Evolutionary conservation across 257 asterid genomes (phyloP), one percentile per base, ranked within the genome.

Genomic region (Capsicum chinense): DNA sequence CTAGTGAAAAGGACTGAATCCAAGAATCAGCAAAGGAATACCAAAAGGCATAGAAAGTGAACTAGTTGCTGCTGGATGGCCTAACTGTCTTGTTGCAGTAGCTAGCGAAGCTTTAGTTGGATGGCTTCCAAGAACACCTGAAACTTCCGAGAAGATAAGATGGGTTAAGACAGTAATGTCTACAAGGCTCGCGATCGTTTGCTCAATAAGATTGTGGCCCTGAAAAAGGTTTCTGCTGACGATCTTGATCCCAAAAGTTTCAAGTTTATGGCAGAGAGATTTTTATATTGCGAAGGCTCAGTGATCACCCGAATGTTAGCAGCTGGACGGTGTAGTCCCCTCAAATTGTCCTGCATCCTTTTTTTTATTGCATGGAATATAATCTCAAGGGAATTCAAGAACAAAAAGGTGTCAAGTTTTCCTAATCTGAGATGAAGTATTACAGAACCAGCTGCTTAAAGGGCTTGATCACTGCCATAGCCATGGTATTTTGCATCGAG

Each of bases 361-460:
- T 66, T 66, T 66, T 66, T 66, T 10, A 66, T 33, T 35, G 48
- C 73, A 66, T 66, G 73, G 73, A 66, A 3, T 66, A 35, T 66
- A 48, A 66, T 66, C 73, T 66, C 48, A 35, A 66, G 19, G 48
- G 73, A 13, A 33, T 66, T 66, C 73, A 66, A 66, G 48, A 66
- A 66, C 73, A 66, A 2, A 63, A 63, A 66, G 48, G 73, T 66
- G 73, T 66, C 73, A 33, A 66, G 1, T 66, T 66, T 6, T 66
- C 48, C 35, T 47, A 33, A 66, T 48, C 73, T 66, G 73, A 66
- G 73, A 35, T 35, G 2, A 66, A 35, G 13, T 35, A n/a, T 50
- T 66, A 66, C 48, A 66, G 48, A 33, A 33, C 48, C 73, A 35
- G 48, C 19, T 66, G 73, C 19, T 66, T 35, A 66, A 66, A 66